A percentile compares a stretch with the other conserved stretches of the same genome.
Evolutionary conservation across 2,329 filamentous ascomycete genomes (phyloP).

Genomic region (Trichophyton verrucosum): DNA sequence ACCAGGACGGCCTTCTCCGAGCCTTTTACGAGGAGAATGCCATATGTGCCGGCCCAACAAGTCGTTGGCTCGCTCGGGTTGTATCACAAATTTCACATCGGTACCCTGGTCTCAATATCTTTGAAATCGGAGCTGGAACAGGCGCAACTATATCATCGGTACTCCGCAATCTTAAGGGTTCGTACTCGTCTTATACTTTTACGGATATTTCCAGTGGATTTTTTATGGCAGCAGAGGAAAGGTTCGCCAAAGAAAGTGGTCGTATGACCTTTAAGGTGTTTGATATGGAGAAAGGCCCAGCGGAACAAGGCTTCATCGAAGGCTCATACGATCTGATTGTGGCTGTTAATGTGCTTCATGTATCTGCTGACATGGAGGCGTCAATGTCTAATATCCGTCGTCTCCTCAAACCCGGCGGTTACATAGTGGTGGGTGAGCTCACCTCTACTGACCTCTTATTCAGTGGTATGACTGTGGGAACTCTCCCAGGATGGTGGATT

Average conservation of each 20-base stretch:
- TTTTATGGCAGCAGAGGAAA: conserved; percentile 27
- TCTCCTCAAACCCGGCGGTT: conserved; percentile 37
- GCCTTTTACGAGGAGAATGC: conserved; percentile 10
- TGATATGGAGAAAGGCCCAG: conserved; percentile 14
- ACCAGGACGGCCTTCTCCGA: conserved; percentile 4
- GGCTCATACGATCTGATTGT: conserved; percentile 29
- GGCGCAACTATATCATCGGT: conserved; percentile 31
- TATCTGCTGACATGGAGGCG: conserved; percentile 20
- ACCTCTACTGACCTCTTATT: conserved; percentile 18
- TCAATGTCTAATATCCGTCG: conserved; percentile 24
- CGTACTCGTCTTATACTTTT: conserved; percentile 33
- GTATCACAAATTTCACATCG: conserved; percentile 29
- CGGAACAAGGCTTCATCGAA: conserved; percentile 13
- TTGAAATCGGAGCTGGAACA: conserved; percentile 37
- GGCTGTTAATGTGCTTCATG: conserved; percentile 31
- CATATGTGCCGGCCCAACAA: conserved; percentile 9
- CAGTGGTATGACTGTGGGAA: conserved; percentile 21
- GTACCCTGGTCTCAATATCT: conserved; percentile 32
- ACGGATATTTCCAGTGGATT: conserved; percentile 36
- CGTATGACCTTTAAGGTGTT: conserved; percentile 25
- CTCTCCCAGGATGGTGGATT: conserved; percentile 21
- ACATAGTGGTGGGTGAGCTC: conserved; percentile 35
- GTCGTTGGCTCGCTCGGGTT: conserved; percentile 19
- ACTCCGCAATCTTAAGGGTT: conserved; percentile 20
- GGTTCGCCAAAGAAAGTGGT: conserved; percentile 18